Base-by-base conservation (phyloP, 2,329 filamentous ascomycete genomes). In the Nemania diffusa region DNA sequence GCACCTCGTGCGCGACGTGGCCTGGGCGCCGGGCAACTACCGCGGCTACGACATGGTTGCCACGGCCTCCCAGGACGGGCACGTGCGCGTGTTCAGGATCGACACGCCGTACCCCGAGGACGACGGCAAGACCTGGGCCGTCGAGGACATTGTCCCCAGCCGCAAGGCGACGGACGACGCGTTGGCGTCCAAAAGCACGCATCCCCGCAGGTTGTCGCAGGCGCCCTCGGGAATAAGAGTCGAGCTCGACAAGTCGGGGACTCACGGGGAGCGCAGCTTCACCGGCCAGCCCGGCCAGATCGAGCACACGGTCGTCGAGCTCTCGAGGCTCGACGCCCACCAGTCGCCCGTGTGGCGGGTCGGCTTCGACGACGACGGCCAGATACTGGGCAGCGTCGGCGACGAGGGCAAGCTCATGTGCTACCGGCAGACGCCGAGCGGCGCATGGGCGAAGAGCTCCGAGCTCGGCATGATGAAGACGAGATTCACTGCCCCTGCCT, bases 11-110 rank as follows among this genome's bases (percentile, higher is more conserved):
- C 87, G 95, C 55, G 94, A 97, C 77, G 88, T 97, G 1, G 91
- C 93, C 1, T 99, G 96, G 96, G 93, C 95, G 0, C 92, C 94
- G 55, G 95, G 94, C 13, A 97, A 94, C 71, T 93, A 97, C 74
- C 85, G 94, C 44, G 95, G 95, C 1, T 95, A 93, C 78, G 96
- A 99, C 78, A 87, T 95, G 64, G 87, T 98, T 73, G 96, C 95
- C 2, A 97, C 94, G 5, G 95, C 94, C 2, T 96, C 93, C 77
- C 97, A 97, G 79, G 96, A 99, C 77, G 95, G 96, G 2, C 90
- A 89, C 73, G 89, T 97, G 46, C 87, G 95, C 46, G 91, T 99
- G n/a, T 97, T 97, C 76, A 90, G 95, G 73, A 79, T 97, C 20
- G 88, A 90, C 40, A 91, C 91, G 0, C 85, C 86, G 0, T 80